Conservation (phyloP, 169 alveolate genomes). For the Plasmodium sp. region DNA sequence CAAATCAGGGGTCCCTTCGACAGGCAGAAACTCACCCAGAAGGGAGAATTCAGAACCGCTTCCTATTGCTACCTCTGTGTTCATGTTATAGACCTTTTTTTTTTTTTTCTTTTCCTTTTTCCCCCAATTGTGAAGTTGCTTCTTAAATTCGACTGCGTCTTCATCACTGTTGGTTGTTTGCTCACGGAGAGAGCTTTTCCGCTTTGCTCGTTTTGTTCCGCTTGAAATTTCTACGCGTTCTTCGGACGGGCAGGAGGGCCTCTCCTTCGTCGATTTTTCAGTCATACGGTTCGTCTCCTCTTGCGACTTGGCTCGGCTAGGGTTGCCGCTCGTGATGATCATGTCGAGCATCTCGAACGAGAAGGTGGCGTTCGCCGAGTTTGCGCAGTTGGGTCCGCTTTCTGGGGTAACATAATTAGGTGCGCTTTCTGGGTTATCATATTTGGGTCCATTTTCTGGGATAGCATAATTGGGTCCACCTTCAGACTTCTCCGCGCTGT, state of each 20-base stretch:
- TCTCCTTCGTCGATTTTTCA: background rate
- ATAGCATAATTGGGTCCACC: background rate
- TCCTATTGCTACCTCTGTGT: background rate
- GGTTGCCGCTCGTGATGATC: background rate
- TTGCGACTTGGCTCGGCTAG: background rate
- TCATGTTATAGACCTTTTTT: background rate
- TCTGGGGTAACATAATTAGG: background rate
- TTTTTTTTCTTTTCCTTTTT: background rate
- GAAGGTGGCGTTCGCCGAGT: background rate
- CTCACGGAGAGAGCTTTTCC: background rate
- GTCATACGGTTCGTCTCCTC: background rate
- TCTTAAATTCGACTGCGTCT: background rate
- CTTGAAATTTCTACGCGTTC: background rate
- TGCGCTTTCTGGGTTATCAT: background rate
- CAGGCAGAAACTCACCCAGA: background rate
- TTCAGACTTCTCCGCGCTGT: background rate
- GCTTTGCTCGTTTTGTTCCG: background rate
- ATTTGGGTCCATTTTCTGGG: background rate
- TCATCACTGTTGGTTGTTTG: background rate
- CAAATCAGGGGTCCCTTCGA: background rate
- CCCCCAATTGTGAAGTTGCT: background rate
- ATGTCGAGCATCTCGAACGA: constrained; percentile 66
- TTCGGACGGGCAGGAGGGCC: background rate
- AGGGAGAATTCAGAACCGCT: background rate
- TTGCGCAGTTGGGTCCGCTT: background rate